These are phyloP conservation scores for Pichia cactophila DNA, from an alignment of 1,139 yeast genomes.

Conservation along the genomic window DNA sequence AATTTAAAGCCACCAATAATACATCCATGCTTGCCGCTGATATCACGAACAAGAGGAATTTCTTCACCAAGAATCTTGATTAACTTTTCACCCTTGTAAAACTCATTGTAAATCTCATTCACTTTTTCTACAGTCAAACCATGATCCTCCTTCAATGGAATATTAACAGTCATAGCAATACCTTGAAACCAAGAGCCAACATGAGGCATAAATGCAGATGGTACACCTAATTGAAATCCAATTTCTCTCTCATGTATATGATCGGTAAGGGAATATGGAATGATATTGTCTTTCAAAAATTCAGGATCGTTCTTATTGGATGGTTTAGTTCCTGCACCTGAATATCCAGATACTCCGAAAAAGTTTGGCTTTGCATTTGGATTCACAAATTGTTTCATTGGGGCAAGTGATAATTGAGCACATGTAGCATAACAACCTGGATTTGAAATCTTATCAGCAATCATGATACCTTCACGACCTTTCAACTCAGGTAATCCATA, in stretches of 20 bases:
- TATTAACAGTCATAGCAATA: conserved; percentile 82
- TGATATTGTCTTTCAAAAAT: conserved; percentile 68
- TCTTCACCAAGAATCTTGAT: conserved; percentile 83
- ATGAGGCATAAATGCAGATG: conserved; percentile 90
- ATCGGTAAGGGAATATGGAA: conserved; percentile 93
- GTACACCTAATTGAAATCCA: conserved; percentile 65
- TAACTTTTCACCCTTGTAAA: conserved; percentile 81
- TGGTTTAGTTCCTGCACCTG: conserved; percentile 99
- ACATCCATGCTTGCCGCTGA: conserved; percentile 90
- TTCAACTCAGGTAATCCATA: conserved; percentile 88
- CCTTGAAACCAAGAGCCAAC: conserved; percentile 99
- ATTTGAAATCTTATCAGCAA: conserved; percentile 82
- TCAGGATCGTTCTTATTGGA: conserved; percentile 87
- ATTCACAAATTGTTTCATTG: conserved; percentile 47
- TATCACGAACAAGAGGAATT: conserved; percentile 86
- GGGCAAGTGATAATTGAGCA: conserved; percentile 89
- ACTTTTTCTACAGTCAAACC: conserved; percentile 69
- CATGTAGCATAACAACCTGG: conserved; percentile 99
- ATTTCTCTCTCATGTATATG: conserved; percentile 95
- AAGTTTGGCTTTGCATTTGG: conserved; percentile 65
- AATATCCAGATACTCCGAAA: conserved; percentile 95
- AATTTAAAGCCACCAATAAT: conserved; percentile 95
- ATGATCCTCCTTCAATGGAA: conserved; percentile 64
- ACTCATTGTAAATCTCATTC: conserved; percentile 78
- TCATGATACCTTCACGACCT: conserved; percentile 55